phyloP scores from a whole-genome alignment of 192 early-diverging fungal species.

The Podila epigama region DNA sequence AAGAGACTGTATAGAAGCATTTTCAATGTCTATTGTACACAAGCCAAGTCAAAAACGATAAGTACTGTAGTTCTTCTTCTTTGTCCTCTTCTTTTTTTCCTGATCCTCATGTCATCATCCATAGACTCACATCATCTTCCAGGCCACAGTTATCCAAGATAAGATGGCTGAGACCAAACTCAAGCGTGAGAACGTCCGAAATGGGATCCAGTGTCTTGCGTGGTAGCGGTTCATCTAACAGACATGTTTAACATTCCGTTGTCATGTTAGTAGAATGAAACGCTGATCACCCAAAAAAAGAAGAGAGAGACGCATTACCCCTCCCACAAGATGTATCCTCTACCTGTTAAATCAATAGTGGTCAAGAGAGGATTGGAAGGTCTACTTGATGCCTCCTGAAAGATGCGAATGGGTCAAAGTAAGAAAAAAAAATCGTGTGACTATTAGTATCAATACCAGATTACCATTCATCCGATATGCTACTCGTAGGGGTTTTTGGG shows the following conservation, averaged over 20 bases:
- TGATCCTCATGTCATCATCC: too few relatives aligned
- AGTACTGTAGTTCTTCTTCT: neutral
- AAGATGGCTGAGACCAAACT: slow-evolving; percentile 75
- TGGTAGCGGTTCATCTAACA: slow-evolving; percentile 58
- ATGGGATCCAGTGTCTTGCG: slow-evolving; percentile 69
- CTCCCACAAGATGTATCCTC: neutral
- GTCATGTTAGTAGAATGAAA: too few relatives aligned
- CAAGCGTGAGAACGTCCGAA: slow-evolving; percentile 77
- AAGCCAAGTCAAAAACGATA: neutral
- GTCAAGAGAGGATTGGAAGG: slow-evolving; percentile 31
- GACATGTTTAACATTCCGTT: neutral
- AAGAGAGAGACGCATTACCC: too few relatives aligned
- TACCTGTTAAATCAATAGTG: slow-evolving; percentile 36
- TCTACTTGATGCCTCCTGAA: slow-evolving; percentile 16
- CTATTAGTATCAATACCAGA: neutral
- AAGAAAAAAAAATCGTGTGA: too few relatives aligned
- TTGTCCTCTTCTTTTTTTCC: too few relatives aligned
- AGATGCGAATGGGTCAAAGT: neutral
- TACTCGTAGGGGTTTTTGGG: too few relatives aligned
- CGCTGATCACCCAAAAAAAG: too few relatives aligned
- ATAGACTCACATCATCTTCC: slow-evolving; percentile 69
- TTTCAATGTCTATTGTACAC: slow-evolving; percentile 57
- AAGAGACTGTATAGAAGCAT: slow-evolving; percentile 76
- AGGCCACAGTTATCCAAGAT: slow-evolving; percentile 73
- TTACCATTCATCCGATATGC: too few relatives aligned